Conservation (phyloP, 345 rosid species). For the Populus alba region DNA sequence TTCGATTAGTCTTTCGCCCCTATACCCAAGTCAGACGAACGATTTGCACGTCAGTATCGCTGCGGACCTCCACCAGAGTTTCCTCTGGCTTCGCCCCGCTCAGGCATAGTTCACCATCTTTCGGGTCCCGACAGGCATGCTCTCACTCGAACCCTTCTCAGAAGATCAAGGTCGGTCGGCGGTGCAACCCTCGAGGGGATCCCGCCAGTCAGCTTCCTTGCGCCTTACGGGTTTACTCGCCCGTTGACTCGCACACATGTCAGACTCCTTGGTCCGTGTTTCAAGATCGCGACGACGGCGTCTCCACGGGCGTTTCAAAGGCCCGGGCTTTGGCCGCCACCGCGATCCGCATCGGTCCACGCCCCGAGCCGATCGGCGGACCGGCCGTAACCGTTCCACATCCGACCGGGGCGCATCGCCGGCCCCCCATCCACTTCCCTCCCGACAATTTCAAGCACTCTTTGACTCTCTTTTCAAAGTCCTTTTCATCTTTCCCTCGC, state of each 20-base stretch:
- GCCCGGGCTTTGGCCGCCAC: too few species aligned
- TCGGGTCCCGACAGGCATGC: conserved; percentile 6
- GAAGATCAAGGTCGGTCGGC: neutral
- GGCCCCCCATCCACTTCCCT: too few species aligned
- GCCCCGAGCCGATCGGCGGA: too few species aligned
- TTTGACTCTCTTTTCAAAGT: too few species aligned
- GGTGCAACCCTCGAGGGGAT: neutral
- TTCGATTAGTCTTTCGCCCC: conserved; percentile 39
- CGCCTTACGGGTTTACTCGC: conserved; percentile 26
- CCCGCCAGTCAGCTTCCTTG: conserved; percentile 7
- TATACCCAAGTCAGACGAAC: conserved; percentile 9
- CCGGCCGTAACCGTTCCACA: too few species aligned
- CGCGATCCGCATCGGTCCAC: too few species aligned
- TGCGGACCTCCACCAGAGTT: conserved; percentile 6
- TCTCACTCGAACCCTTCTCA: neutral
- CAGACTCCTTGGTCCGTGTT: conserved; percentile 60
- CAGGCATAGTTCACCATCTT: conserved; percentile 4
- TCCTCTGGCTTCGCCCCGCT: neutral
- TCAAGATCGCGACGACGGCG: too few species aligned
- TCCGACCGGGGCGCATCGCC: too few species aligned
- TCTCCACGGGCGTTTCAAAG: too few species aligned
- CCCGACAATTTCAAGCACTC: too few species aligned
- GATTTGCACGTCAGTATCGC: neutral
- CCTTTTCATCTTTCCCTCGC: too few species aligned
- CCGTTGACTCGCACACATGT: conserved; percentile 49